Conservation (phyloP, 78 protist species). For the Anaeramoeba flamelloides region DNA sequence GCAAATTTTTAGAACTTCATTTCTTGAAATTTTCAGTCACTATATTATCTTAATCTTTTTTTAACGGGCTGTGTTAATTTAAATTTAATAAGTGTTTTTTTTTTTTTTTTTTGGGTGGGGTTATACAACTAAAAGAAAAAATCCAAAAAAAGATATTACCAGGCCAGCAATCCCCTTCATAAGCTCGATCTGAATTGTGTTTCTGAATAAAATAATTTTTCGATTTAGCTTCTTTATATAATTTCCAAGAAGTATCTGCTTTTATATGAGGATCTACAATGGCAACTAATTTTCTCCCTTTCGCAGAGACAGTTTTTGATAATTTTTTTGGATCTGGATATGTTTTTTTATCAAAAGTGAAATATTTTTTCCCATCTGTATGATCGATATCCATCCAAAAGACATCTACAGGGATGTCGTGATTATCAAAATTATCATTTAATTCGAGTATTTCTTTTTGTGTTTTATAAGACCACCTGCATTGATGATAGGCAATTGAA, state of each 20-base stretch:
- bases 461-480: conserved; percentile 92
- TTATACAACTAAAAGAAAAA: too few relatives aligned
- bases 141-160: too few relatives aligned
- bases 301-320: not conserved
- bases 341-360: conserved; percentile 81
- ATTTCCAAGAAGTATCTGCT: conserved; percentile 41
- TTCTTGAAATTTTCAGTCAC: too few relatives aligned
- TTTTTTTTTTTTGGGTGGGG: too few relatives aligned
- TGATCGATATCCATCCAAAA: conserved; percentile 99
- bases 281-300: conserved; percentile 53
- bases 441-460: conserved; percentile 22
- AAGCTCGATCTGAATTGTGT: too few relatives aligned
- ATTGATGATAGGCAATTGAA: conserved; percentile 92
- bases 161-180: too few relatives aligned
- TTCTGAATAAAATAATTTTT: too few relatives aligned
- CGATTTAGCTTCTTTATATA: conserved; percentile 54
- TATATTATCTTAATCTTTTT: too few relatives aligned
- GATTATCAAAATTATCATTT: conserved; percentile 40
- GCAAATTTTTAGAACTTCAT: too few relatives aligned
- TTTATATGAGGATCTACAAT: conserved; percentile 97
- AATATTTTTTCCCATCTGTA: conserved; percentile 87
- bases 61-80: too few relatives aligned
- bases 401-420: conserved; percentile 84
- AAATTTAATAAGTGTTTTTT: too few relatives aligned
- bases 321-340: conserved; percentile 71